Percentiles rank a stretch among this genome's conserved stretches.
Conservation (phyloP, 805 yeast genomes). For the Huiozyma sinensis region DNA sequence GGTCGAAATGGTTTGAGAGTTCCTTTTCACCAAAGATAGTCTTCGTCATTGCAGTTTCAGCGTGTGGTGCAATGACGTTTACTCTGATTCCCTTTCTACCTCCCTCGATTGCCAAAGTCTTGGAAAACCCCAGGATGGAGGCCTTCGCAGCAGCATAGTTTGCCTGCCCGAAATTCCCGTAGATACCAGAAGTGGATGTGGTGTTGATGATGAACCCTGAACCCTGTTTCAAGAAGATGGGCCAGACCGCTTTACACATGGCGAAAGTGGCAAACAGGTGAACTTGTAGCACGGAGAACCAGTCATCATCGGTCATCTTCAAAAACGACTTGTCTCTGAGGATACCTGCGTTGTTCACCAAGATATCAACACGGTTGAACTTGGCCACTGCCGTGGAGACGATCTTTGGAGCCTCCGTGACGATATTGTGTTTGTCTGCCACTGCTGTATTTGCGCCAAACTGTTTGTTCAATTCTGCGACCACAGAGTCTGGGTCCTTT, state of each 20-base stretch:
- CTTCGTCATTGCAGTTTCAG: conserved; percentile 94
- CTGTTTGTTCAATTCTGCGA: conserved; percentile 52
- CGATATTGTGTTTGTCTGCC: conserved; percentile 75
- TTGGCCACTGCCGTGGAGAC: conserved; percentile 63
- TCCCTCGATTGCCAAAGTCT: conserved; percentile 87
- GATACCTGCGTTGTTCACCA: conserved; percentile 91
- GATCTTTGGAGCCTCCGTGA: conserved; percentile 60
- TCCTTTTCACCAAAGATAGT: conserved; percentile 75
- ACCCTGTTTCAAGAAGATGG: conserved; percentile 66
- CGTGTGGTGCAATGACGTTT: conserved; percentile 90
- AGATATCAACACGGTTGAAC: conserved; percentile 76
- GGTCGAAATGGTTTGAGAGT: conserved; percentile 63
- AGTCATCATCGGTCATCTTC: conserved; percentile 74
- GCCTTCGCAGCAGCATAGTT: conserved; percentile 92
- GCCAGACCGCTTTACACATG: conserved; percentile 88
- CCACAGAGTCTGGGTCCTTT: conserved; percentile 60
- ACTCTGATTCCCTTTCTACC: conserved; percentile 62
- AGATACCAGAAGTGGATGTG: conserved; percentile 91
- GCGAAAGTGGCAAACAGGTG: conserved; percentile 76
- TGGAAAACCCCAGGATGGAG: conserved; percentile 76
- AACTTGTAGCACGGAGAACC: conserved; percentile 72
- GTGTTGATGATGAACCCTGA: conserved; percentile 75
- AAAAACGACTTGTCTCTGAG: conserved; percentile 79
- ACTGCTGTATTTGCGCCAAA: conserved; percentile 71
- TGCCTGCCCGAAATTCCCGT: conserved; percentile 96